Conservation (phyloP, 2,329 filamentous ascomycete genomes). For the Seiridium cupressi region DNA sequence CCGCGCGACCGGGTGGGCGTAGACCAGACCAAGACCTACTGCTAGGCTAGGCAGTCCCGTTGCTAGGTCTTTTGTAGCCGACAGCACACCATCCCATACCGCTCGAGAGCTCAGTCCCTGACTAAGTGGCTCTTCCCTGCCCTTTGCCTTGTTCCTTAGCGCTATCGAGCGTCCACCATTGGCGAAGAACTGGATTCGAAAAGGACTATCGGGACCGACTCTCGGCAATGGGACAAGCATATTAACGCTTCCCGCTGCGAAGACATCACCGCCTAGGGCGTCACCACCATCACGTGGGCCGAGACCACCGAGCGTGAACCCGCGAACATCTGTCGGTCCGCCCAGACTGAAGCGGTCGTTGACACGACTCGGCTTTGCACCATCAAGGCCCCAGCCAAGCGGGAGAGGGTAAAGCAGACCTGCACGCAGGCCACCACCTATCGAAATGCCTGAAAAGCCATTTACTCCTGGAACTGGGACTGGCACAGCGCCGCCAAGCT, state of each 20-base stretch:
- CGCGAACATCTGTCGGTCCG: conserved; percentile 90
- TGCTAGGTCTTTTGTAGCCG: conserved; percentile 67
- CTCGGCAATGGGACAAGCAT: conserved; percentile 82
- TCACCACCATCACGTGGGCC: conserved; percentile 85
- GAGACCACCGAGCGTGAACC: conserved; percentile 85
- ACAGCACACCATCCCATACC: conserved; percentile 52
- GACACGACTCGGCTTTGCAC: conserved; percentile 69
- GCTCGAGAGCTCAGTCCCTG: conserved; percentile 36
- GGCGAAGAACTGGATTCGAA: conserved; percentile 86
- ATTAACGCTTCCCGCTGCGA: conserved; percentile 84
- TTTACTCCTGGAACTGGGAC: conserved; percentile 68
- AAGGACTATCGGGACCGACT: conserved; percentile 76
- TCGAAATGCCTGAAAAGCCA: conserved; percentile 72
- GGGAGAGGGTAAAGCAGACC: conserved; percentile 83
- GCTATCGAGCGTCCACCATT: conserved; percentile 86
- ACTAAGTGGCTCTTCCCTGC: conserved; percentile 30
- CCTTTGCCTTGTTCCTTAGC: conserved; percentile 59
- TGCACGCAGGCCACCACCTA: conserved; percentile 78
- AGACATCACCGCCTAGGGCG: conserved; percentile 87
- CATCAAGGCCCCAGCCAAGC: conserved; percentile 51
- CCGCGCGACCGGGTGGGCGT: conserved; percentile 87
- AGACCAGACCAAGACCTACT: conserved; percentile 87
- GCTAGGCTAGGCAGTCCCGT: conserved; percentile 81
- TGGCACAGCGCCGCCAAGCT: conserved; percentile 74
- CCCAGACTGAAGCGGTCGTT: conserved; percentile 96